Conservation (phyloP, 1,284 basidiomycete species). For the Leucoagaricus sp. region DNA sequence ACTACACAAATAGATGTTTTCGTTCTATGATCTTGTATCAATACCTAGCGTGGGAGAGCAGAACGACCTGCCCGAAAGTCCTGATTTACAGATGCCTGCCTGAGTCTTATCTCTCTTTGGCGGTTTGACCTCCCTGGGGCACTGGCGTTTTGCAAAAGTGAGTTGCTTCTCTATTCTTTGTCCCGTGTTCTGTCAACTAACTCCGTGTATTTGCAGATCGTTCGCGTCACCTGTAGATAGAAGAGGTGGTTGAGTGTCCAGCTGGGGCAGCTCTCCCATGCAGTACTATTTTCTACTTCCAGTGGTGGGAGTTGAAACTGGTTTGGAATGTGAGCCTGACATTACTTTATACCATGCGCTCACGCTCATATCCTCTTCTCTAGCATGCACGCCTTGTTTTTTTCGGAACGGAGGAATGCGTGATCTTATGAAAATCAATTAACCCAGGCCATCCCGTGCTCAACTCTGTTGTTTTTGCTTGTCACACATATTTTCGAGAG, state of each 20-base stretch:
- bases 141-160: background rate
- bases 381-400: background rate
- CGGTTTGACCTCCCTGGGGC: background rate
- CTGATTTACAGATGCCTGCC: too few species aligned
- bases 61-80: background rate
- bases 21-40: background rate
- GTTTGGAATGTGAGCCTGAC: background rate
- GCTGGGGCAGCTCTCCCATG: too few species aligned
- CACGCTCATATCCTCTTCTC: background rate
- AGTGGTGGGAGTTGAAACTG: background rate
- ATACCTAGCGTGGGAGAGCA: background rate
- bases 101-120: background rate
- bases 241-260: too few species aligned
- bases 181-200: too few species aligned
- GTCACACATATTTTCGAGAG: background rate
- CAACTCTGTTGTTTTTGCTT: background rate
- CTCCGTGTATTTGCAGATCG: background rate
- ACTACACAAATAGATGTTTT: too few species aligned
- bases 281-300: background rate
- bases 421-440: slow-evolving; percentile 4
- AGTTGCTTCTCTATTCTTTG: background rate
- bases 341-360: background rate
- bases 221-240: background rate
- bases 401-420: background rate
- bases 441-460: background rate